These are phyloP conservation scores for Arthrinium phaeospermum DNA, from an alignment of 2,329 filamentous ascomycete genomes.

Conservation along the genomic window DNA sequence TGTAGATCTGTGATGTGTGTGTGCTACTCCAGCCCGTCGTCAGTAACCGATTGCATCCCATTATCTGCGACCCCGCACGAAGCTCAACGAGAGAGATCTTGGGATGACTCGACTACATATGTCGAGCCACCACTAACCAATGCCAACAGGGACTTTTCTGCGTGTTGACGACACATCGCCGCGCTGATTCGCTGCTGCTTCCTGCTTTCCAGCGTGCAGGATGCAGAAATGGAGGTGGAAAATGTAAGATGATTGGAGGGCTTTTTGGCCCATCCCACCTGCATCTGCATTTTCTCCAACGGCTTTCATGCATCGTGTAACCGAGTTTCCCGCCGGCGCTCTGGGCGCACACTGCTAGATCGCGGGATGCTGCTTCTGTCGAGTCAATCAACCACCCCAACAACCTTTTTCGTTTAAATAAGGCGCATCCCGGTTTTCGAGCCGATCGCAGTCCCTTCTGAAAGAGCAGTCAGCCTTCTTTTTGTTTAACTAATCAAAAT, in stretches of 20 bases:
- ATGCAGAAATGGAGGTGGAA: background rate
- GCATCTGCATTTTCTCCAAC: background rate
- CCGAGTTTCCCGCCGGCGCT: background rate
- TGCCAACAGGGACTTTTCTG: background rate
- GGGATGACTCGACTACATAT: background rate
- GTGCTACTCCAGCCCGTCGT: too few species aligned
- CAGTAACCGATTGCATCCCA: too few species aligned
- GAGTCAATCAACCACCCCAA: background rate
- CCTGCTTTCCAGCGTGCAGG: too few species aligned
- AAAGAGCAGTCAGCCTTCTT: background rate
- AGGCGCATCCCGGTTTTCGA: background rate
- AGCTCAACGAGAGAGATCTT: background rate
- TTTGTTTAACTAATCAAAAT: background rate
- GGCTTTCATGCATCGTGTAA: background rate
- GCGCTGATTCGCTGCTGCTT: background rate
- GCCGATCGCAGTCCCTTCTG: too few species aligned
- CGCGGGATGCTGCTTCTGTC: background rate
- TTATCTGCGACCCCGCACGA: conserved; percentile 8
- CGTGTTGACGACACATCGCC: background rate
- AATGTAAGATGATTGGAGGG: background rate
- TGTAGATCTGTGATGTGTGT: background rate
- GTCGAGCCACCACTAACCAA: background rate
- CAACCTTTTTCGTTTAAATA: background rate
- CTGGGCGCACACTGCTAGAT: background rate
- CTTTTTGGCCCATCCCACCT: background rate